A percentile compares a stretch with the other conserved stretches of the same genome.
Evolutionary conservation across 257 asterid species (phyloP).

Genomic region (Nicotiana noctiflora): DNA sequence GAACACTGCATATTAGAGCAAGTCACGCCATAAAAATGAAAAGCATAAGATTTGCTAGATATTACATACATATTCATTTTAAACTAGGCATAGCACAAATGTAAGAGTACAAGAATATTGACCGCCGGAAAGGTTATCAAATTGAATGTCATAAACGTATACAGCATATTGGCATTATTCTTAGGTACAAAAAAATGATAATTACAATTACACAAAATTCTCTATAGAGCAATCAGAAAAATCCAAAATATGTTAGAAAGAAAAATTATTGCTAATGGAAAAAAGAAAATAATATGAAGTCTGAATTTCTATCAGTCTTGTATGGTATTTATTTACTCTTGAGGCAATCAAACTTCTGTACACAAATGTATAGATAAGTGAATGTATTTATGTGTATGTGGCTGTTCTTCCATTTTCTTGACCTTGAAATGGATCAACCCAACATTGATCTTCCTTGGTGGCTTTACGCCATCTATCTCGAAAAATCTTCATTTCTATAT

Average conservation of each 20-base stretch:
- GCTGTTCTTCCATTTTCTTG: neutral
- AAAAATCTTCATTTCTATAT: conserved; percentile 53
- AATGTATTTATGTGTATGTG: neutral
- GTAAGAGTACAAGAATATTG: neutral
- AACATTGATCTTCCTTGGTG: conserved; percentile 51
- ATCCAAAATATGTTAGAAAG: neutral
- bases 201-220: conserved; percentile 1
- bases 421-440: conserved; percentile 56
- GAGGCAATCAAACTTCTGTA: neutral
- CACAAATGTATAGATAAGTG: neutral
- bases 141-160: neutral
- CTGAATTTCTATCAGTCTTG: neutral
- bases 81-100: no score
- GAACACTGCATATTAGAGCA: no score
- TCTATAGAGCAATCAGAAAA: neutral
- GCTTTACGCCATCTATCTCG: conserved; percentile 58
- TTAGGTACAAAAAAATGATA: neutral
- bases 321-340: conserved; percentile 12
- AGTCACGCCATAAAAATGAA: no score
- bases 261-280: neutral
- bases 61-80: no score
- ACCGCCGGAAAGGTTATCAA: neutral
- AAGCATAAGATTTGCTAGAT: no score
- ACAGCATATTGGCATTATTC: neutral
- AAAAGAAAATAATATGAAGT: neutral